Base-by-base conservation (phyloP, 2,329 filamentous ascomycete genomes). In the Curvularia spicifera region DNA sequence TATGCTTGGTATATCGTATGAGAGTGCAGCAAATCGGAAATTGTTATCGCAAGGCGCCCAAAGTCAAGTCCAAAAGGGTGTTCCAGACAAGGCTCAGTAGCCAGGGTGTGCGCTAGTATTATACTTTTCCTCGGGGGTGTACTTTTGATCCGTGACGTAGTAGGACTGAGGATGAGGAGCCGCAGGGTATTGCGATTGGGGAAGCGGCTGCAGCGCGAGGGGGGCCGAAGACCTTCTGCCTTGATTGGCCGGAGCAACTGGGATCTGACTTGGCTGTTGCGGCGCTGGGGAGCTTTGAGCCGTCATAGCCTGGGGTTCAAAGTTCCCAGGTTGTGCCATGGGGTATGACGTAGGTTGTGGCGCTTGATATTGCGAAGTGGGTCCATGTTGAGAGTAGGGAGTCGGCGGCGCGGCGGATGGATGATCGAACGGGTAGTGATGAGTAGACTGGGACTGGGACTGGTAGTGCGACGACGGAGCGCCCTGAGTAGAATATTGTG, bases 211-310 rank as follows among this genome's bases (percentile, higher is more conserved):
- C 43, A 73, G 49, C 13, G 68, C 56, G 15, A 76, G 63, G 8
- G 72, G 72, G 42, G 72, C 71, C 12, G 73, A 76, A 22, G 72
- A 62, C 43, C 73, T 63, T 49, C 73, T 68, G 28, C 69, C 64
- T n/a, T 63, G 51, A 45, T 74, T 67, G 20, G 68, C 65, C 24
- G 68, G 69, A 8, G 57, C 49, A 29, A 61, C 51, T 18, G 66
- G 55, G 26, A 53, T 60, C 26, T 67, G 65, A 2, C 60, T 50
- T 33, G 63, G 57, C 12, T 63, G 66, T 44, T 64, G 62, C 26
- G 52, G 39, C 6, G 64, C 47, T 18, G 70, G 56, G 8, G 66
- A 51, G 39, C 29, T 64, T 50, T 67, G 67, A 9, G 67, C 53
- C 3, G 66, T 58, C 4, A 66, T 57, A 24, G 63, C 57, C 26